These are phyloP conservation scores for Apiotrichum montevideense DNA, from an alignment of 1,284 basidiomycete genomes.

Conservation along the genomic window DNA sequence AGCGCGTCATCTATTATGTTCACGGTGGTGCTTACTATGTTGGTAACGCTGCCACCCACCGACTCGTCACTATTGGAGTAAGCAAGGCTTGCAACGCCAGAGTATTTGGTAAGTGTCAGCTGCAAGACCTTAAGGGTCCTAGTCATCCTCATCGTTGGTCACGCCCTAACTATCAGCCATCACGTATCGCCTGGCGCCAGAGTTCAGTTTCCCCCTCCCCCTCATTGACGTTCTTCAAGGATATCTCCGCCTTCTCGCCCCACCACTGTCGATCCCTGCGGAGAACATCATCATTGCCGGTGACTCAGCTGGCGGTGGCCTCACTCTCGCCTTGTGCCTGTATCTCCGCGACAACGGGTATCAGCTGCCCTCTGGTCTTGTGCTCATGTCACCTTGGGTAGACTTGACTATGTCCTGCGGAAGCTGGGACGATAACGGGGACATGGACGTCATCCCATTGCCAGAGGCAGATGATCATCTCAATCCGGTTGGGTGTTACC, in stretches of 20 bases:
- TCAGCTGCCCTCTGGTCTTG: constrained; percentile 69
- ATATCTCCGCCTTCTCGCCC: constrained; percentile 80
- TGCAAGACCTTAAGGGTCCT: no score
- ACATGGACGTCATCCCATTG: constrained; percentile 72
- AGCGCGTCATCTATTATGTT: constrained; percentile 83
- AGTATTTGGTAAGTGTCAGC: constrained; percentile 68
- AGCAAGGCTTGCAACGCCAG: constrained; percentile 85
- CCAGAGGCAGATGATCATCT: constrained; percentile 72
- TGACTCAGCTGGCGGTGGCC: constrained; percentile 88
- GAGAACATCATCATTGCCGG: constrained; percentile 83
- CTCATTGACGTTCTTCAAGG: constrained; percentile 83
- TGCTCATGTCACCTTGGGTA: constrained; percentile 90
- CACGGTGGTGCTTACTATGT: constrained; percentile 96
- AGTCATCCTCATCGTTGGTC: no score
- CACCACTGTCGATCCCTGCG: constrained; percentile 76
- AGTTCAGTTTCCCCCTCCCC: constrained; percentile 87
- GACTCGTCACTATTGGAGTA: constrained; percentile 83
- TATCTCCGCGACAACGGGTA: constrained; percentile 84
- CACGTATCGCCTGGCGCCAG: constrained; percentile 93
- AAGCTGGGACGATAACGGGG: constrained; percentile 90
- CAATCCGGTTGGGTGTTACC: constrained; percentile 86
- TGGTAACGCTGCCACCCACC: constrained; percentile 88
- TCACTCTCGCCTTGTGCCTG: constrained; percentile 79
- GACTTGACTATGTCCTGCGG: constrained; percentile 94
- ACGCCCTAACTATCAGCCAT: constrained; percentile 56